phyloP scores from a whole-genome alignment of 768 basidiomycete species.

The Leccinum boreale region DNA sequence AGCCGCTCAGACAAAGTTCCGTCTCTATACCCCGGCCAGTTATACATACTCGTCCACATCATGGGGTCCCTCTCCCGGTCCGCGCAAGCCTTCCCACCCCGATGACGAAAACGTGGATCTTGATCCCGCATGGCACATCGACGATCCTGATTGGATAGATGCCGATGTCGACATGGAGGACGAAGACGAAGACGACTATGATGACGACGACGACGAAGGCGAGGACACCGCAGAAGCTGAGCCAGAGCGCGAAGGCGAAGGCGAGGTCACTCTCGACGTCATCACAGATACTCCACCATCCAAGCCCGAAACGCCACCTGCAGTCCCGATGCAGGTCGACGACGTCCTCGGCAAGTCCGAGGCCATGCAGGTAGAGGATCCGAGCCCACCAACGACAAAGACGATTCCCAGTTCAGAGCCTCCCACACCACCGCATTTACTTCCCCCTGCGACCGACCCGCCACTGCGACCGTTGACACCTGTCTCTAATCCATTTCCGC shows the following conservation, averaged over 20 bases:
- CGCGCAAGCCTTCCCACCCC: conserved; percentile 11
- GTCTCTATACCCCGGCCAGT: conserved; percentile 33
- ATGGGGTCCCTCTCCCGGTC: conserved; percentile 11
- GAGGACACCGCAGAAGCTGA: conserved; percentile 19
- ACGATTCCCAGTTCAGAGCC: not conserved
- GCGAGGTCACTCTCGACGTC: conserved; percentile 12
- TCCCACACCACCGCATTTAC: not conserved
- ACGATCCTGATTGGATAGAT: conserved; percentile 26
- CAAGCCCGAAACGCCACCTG: not conserved
- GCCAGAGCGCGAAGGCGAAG: conserved; percentile 13
- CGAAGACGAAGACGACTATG: conserved; percentile 30
- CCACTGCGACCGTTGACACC: conserved; percentile 7
- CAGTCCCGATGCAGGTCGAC: conserved; percentile 4
- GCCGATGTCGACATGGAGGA: conserved; percentile 31
- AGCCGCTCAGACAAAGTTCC: conserved; percentile 22
- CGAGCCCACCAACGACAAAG: not conserved
- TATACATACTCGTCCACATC: conserved; percentile 28
- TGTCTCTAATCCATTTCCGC: not conserved
- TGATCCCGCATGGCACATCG: conserved; percentile 19
- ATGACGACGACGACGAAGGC: conserved; percentile 32
- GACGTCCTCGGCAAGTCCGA: not conserved
- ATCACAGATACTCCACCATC: conserved; percentile 2
- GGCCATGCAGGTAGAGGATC: not conserved
- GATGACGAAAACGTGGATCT: conserved; percentile 20
- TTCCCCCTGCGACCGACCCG: not conserved